Evolutionary conservation across 805 yeast genomes (phyloP), one percentile per base, ranked within the genome.

Genomic region (Metschnikowia rubicola): DNA sequence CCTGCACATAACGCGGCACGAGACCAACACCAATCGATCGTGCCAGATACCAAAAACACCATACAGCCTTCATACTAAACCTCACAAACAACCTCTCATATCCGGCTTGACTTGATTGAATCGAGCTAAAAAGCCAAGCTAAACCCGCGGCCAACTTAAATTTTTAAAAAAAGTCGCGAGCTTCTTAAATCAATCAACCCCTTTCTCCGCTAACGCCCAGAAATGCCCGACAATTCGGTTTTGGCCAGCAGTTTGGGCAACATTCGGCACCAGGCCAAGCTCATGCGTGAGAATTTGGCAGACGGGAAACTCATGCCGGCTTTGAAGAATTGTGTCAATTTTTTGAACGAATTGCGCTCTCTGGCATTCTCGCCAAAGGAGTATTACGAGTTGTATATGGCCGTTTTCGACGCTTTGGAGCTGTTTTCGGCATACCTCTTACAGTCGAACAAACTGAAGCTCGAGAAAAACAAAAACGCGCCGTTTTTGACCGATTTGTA

Each of bases 381-480:
- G 64, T 94, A 94, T 74, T 94, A 94, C 64, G 98, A 91, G 65
- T 69, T 94, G 37, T 94, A 92, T 68, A 85, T 87, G 53, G 73
- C 85, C 39, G 84, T 86, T 2, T 91, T 83, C 59, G 98, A 94
- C 66, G 85, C 95, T 0, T 70, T 94, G 62, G 84, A 85, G 33
- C 67, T 77, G 35, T 71, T 94, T 33, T 78, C 90, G 0, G 68
- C 71, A 7, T 86, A 82, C 58, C 68, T 94, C 51, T 74, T 77
- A 45, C 86, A 80, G 29, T 78, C 78, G 47, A 91, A 88, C 60
- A 81, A 84, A 10, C 75, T 77, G 44, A 81, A 81, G 57, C 88
- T 86, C 61, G 48, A 49, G 26, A 50, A 47, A 36, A 44, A 46
- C 65, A 68, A 48, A 10, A 50, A 52, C 26, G 50, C 68, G 8